Base-by-base conservation (phyloP, 257 asterid genomes). In the Solanum piurae region DNA sequence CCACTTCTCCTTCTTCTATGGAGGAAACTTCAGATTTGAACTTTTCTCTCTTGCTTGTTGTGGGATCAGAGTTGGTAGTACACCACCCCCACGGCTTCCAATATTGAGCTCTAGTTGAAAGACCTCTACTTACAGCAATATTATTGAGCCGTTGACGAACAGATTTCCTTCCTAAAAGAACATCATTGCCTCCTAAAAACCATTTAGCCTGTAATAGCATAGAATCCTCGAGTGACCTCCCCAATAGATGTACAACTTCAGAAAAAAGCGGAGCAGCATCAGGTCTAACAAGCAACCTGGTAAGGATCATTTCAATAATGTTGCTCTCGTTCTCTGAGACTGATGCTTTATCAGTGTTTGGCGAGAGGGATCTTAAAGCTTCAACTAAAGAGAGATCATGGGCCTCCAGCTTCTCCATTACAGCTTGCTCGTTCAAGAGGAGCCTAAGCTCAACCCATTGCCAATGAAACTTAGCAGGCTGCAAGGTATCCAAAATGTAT, bases 21-120 rank as follows among this genome's bases (percentile, higher is more conserved):
- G 93, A 90, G 88, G 91, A 89, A 36, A 88, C 94, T 93, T 97
- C 99, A 75, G 91, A 88, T 91, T 94, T 97, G 89, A 92, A 52
- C 86, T 92, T 94, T 4, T 92, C 95, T 84, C 93, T 94, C 88
- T 90, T 94, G 83, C 88, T 89, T 79, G 88, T 88, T 13, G 73
- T 66, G n/a, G 91, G 86, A 88, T 90, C 94, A 85, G 86, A 33
- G 87, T 89, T 91, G 60, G 93, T 83, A 69, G 79, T 77, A 83
- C 96, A 94, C 99, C 99, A 98, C 75, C 99, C 99, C 99, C 99
- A 98, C 49, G 99, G 99, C 88, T 90, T 98, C 94, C 95, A 94
- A 88, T 91, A 93, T 87, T 92, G 97, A 87, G 94, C 90, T 91
- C 93, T 96, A 74, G 94, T 91, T 64, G 97, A 91, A 75, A 94